phyloP scores from a whole-genome alignment of 2,329 filamentous ascomycete species.

The Trichoderma brevicompactum region DNA sequence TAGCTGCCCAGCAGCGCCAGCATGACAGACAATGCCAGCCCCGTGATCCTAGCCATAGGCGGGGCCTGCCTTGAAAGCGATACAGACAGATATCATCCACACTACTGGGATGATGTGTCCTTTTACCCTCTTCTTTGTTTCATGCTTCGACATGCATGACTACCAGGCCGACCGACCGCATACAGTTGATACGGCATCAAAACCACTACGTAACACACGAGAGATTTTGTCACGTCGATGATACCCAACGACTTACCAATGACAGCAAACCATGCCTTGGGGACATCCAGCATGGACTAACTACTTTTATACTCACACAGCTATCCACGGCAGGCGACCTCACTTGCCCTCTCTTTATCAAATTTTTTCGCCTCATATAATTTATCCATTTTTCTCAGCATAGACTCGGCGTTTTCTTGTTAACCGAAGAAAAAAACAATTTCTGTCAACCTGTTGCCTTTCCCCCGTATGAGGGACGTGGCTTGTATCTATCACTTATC shows the following conservation, averaged over 20 bases:
- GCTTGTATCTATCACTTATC: conserved; percentile 39
- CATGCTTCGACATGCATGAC: background rate
- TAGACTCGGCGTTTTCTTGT: conserved; percentile 42
- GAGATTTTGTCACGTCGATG: conserved; percentile 24
- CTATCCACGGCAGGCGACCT: background rate
- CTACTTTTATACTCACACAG: conserved; percentile 32
- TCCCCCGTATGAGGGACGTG: conserved; percentile 28
- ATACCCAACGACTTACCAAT: conserved; percentile 28
- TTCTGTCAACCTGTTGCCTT: conserved; percentile 31
- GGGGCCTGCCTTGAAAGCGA: conserved; percentile 40
- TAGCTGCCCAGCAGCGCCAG: conserved; percentile 53
- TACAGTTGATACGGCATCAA: background rate
- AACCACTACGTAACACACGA: conserved; percentile 5
- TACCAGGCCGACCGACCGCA: background rate
- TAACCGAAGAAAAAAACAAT: conserved; percentile 21
- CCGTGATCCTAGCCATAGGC: conserved; percentile 51
- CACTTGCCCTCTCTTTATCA: background rate
- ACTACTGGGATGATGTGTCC: background rate
- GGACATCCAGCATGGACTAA: too few species aligned
- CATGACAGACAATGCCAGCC: conserved; percentile 48
- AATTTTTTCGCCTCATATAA: conserved; percentile 29
- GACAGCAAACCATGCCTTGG: conserved; percentile 4
- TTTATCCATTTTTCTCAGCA: conserved; percentile 37
- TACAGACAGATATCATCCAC: background rate
- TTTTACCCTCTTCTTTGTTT: background rate